Base-by-base conservation (phyloP, 2,329 filamentous ascomycete species). In the Pestalotiopsis fici region DNA sequence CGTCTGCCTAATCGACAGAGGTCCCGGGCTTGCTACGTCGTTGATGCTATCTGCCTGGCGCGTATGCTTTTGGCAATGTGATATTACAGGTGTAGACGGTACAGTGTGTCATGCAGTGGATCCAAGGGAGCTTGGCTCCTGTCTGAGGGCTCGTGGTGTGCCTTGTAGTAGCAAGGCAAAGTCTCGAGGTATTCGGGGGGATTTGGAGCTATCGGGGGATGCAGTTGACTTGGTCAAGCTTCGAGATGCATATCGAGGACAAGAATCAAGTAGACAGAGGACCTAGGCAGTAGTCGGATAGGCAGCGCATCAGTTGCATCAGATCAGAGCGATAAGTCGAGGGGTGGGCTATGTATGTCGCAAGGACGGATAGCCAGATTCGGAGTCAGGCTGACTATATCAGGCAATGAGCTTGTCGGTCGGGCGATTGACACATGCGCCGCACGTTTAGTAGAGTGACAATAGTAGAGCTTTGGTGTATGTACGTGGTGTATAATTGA, bases 361-460 rank as follows among this genome's bases (percentile, higher is more conserved):
- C 28, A 57, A 50, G 43, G 27, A 63, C 65, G 65, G 54, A 59
- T 67, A 54, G 43, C 65, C 65, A 55, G 65, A 59, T 64, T 67
- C 50, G 65, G 65, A 21, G 57, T 60, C 23, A 25, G 47, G 50
- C 25, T 25, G 61, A 47, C 25, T 62, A 59, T 35, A 67, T 63
- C 54, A 57, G 60, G 56, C 21, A 59, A 59, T n/a, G 27, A 57
- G 50, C 55, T 63, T 35, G 59, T 60, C 57, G 57, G 57, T 35
- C 57, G 27, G 31, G 25, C 43, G 43, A 39, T 28, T 21, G 61
- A 64, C 35, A 54, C 27, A 63, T 31, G 25, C n/a, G 50, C n/a
- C 25, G 37, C 47, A 27, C n/a, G 23, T 64, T 25, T 28, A 62
- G 47, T 37, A 56, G 43, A 21, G 43, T 9, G 18, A 11, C 11